Base-by-base conservation (phyloP, 345 rosid species). In the Turritis glabra region DNA sequence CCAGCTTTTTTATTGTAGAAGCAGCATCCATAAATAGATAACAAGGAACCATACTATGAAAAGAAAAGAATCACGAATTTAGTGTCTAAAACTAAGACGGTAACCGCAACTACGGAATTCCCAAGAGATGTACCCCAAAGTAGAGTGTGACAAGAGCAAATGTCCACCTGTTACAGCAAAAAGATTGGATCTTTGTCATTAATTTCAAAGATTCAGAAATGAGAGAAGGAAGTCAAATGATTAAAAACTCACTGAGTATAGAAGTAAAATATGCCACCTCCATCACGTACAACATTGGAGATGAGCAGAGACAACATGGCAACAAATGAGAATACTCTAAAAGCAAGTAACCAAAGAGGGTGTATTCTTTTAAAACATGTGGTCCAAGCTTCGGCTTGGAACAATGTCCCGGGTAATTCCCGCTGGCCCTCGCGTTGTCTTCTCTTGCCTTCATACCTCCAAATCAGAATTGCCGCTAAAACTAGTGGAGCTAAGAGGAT, bases 191-290 rank as follows among this genome's bases (percentile, higher is more conserved):
- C 26, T 38, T 75, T 75, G 4, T 22, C 54, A 67, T 40, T 51
- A 27, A 9, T 27, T 62, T 76, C 59, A 76, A 32, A 9, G 64
- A 61, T 19, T 57, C 52, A 57, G 4, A 21, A 13, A 59, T 38
- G 19, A 10, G 17, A 51, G 14, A 38, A 22, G 1, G 23, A 76
- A 21, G 30, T 61, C 8, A 8, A 40, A 43, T 3, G 61, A 43
- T 30, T 2, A 32, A 77, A 27, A 64, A 84, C 97, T 87, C 82
- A 95, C 99, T 95, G 91, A 63, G 98, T 95, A 59, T 95, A 95
- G 72, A 87, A 95, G 86, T 76, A 90, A 68, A 95, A 92, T 69
- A 92, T 82, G 76, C 90, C 97, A 18, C 65, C 74, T 69, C 98
- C 97, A 72, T 87, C 89, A 15, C 77, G 64, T 5, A 82, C 74